These are phyloP conservation scores for Sicyos baderoa DNA, from an alignment of 306 rosid genomes.

Conservation along the genomic window DNA sequence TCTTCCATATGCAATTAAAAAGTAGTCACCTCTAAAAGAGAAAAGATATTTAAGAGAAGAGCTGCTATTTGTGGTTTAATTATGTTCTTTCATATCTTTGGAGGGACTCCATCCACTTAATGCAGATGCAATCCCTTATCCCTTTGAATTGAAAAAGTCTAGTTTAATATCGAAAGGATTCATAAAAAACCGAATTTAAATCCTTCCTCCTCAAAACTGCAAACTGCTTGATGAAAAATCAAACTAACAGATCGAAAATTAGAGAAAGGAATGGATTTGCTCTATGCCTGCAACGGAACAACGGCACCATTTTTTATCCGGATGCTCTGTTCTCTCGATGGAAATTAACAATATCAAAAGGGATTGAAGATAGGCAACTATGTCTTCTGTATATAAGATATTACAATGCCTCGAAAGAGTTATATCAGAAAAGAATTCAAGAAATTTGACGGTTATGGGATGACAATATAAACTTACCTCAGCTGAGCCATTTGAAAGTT, in stretches of 20 bases:
- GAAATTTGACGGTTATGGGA: not conserved
- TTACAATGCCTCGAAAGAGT: not conserved
- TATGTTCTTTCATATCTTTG: not conserved
- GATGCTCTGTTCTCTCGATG: no score
- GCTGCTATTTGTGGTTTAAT: not conserved
- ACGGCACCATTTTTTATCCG: no score
- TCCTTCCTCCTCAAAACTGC: no score
- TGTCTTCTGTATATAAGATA: not conserved
- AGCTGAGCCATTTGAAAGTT: slow-evolving; percentile 42
- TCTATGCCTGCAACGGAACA: no score
- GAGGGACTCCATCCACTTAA: not conserved
- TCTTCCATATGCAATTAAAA: not conserved
- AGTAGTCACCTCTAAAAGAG: not conserved
- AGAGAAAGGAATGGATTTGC: no score
- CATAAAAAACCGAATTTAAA: no score
- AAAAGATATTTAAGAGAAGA: not conserved
- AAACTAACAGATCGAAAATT: no score
- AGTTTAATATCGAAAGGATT: not conserved
- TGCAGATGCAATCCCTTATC: not conserved
- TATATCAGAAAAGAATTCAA: not conserved
- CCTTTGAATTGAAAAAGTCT: not conserved
- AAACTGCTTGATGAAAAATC: no score
- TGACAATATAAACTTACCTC: slow-evolving; percentile 43
- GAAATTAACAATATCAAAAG: not conserved
- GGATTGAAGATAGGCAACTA: not conserved